Evolutionary conservation across 352 stramenopile species (phyloP).

Genomic region (Globisporangium radiosum): DNA sequence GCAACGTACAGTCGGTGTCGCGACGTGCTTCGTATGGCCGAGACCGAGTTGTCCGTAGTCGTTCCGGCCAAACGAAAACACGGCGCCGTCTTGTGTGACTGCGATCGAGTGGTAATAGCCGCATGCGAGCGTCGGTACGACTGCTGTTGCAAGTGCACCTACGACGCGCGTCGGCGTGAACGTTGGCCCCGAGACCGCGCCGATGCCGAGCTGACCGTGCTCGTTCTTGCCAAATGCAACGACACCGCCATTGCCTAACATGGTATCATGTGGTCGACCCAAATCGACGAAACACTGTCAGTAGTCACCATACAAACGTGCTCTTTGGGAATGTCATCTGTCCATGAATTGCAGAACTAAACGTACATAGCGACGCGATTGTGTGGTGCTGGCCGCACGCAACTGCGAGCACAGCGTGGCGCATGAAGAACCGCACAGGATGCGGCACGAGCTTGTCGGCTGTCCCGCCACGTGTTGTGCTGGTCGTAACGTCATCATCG

Average conservation of each 20-base stretch:
- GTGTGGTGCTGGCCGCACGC: constrained; percentile 90
- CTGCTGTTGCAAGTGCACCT: constrained; percentile 47
- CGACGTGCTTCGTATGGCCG: constrained; percentile 71
- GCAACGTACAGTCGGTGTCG: constrained; percentile 39
- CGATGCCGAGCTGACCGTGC: constrained; percentile 85
- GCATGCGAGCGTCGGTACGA: constrained; percentile 76
- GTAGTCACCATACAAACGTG: not conserved
- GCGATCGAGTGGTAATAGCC: constrained; percentile 91
- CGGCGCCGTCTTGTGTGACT: constrained; percentile 50
- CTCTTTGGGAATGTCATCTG: no score
- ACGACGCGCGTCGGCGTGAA: constrained; percentile 41
- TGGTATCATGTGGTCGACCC: no score
- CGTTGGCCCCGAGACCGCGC: constrained; percentile 34
- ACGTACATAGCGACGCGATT: constrained; percentile 52
- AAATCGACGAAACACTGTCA: not conserved
- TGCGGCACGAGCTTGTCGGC: constrained; percentile 63
- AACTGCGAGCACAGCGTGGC: constrained; percentile 50
- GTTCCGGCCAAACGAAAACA: constrained; percentile 90
- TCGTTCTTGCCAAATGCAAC: constrained; percentile 91
- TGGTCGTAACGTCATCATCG: not conserved
- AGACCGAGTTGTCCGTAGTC: constrained; percentile 92
- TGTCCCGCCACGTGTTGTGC: not conserved
- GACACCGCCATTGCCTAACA: constrained; percentile 43
- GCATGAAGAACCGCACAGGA: constrained; percentile 43
- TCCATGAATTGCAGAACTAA: no score